These are phyloP conservation scores for Moricandia moricandioides DNA, from an alignment of 345 rosid genomes.

Conservation along the genomic window DNA sequence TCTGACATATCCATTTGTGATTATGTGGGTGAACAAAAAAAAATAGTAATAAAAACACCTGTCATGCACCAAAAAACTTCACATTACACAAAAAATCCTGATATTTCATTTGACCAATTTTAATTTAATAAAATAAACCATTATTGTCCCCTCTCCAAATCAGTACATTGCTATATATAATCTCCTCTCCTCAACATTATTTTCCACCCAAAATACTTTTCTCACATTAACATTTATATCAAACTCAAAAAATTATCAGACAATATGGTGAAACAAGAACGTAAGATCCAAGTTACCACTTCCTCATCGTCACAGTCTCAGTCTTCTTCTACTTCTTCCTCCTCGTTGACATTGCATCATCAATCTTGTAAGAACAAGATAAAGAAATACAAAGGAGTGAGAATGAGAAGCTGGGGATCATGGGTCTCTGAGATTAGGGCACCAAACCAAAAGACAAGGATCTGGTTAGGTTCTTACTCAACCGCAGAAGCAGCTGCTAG, in stretches of 20 bases:
- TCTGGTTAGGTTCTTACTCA: conserved; percentile 97
- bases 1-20: conserved; percentile 36
- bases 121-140: background rate
- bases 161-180: conserved; percentile 30
- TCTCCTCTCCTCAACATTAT: conserved; percentile 11
- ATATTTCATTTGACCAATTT: conserved; percentile 31
- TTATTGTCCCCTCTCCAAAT: conserved; percentile 20
- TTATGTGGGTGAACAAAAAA: conserved; percentile 12
- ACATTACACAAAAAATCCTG: conserved; percentile 13
- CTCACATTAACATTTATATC: background rate
- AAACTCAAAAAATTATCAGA: background rate
- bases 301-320: conserved; percentile 29
- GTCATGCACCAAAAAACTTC: conserved; percentile 40
- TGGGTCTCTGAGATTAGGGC: conserved; percentile 99
- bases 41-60: conserved; percentile 23
- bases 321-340: conserved; percentile 24
- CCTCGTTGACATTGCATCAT: conserved; percentile 12
- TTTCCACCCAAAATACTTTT: conserved; percentile 19
- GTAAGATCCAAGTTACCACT: conserved; percentile 38
- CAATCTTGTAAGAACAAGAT: conserved; percentile 37
- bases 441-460: conserved; percentile 91
- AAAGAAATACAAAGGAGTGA: conserved; percentile 86
- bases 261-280: conserved; percentile 68
- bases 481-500: conserved; percentile 95
- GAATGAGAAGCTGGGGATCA: conserved; percentile 99